Evolutionary conservation across 768 basidiomycete species (phyloP).

Genomic region (Exsudoporus frostii): DNA sequence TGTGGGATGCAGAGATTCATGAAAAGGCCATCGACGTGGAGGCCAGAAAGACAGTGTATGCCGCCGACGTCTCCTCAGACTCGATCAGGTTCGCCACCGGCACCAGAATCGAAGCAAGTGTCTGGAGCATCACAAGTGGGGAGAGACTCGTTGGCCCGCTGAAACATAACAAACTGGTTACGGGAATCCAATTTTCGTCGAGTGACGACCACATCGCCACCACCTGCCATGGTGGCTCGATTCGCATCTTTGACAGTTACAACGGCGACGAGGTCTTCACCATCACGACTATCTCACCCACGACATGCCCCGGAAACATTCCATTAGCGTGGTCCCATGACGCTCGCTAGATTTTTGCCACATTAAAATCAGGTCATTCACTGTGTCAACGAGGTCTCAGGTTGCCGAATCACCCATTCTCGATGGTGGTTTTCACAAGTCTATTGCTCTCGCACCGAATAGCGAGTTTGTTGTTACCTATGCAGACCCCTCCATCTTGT

Average conservation of each 20-base stretch:
- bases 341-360: background rate
- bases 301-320: background rate
- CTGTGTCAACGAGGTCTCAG: background rate
- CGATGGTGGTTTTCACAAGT: background rate
- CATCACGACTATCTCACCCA: background rate
- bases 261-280: background rate
- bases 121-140: too few relatives aligned
- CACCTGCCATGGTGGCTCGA: background rate
- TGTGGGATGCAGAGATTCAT: too few relatives aligned
- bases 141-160: background rate
- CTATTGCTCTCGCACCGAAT: background rate
- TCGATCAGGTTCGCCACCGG: too few relatives aligned
- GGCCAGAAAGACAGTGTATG: rapidly evolving
- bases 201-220: background rate
- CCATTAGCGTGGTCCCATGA: background rate
- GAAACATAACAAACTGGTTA: background rate
- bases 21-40: too few relatives aligned
- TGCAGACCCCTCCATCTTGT: background rate
- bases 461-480: background rate
- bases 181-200: background rate
- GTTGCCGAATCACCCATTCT: background rate
- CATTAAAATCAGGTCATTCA: background rate
- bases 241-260: background rate
- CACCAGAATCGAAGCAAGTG: too few relatives aligned
- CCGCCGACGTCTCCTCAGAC: too few relatives aligned